Evolutionary conservation across 192 early-diverging fungal species (phyloP), one percentile per base, ranked within the genome.

Genomic region (Backusella sp.): DNA sequence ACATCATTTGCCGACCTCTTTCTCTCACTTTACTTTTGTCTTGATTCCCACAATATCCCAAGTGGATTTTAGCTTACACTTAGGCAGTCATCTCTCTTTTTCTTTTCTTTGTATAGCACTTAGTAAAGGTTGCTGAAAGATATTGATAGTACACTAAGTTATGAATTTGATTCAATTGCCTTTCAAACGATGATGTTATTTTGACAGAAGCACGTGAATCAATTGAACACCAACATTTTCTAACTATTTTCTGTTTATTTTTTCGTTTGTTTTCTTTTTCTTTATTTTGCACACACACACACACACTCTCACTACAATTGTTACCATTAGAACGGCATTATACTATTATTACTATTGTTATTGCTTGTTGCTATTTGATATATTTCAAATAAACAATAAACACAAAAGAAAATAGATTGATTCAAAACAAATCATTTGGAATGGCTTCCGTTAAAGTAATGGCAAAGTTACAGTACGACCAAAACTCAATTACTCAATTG

Each of bases 401-500:
- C 19, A 56, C n/a, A 56, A 56, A 21, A 56, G 8, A 23, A 56
- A 56, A 56, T 6, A 56, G 21, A 21, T 21, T 21, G 53, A 56
- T 21, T 56, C 53, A 56, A 26, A 56, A 56, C n/a, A 21, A 21
- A 56, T 56, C 21, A 21, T 21, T 56, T 56, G n/a, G n/a, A 6
- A 78, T 78, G 77, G 77, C 77, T 26, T 67, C 77, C 52, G 77
- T 72, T 49, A 78, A 74, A 70, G 36, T 78, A 15, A 73, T 81
- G 76, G 74, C 76, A 14, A 76, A 71, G 42, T 42, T 77, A n/a
- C 79, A 80, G 37, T 56, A 65, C 8, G 76, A 81, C 32, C 80
- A 81, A 70, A 69, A 42, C 4, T 68, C 72, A 14, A 73, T 81
- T 39, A 68, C 73, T 66, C 76, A 77, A 69, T 44, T 81, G 72